Evolutionary conservation across 73 alveolate genomes (phyloP), one percentile per base, ranked within the genome.

Genomic region (Durusdinium trenchii): DNA sequence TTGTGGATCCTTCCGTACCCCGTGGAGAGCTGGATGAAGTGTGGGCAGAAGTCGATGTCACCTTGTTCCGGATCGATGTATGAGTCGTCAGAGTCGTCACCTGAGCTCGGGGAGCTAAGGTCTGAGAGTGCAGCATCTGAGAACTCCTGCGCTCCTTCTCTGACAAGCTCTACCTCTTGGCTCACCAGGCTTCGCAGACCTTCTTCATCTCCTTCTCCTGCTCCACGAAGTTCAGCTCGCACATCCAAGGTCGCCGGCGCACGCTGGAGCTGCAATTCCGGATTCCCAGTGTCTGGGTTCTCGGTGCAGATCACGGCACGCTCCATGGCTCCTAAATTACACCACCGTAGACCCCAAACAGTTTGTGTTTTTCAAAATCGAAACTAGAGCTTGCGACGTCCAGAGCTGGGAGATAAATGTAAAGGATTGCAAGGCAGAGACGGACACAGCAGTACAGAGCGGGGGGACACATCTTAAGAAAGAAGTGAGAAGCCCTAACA

Each of bases 251-350:
- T 57, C 69, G 12, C 23, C 69, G 23, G 23, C 12, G 30, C 18
- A 60, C n/a, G n/a, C 69, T 81, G 91, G 71, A 28, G 26, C 67
- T 50, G 71, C 30, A 67, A 10, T 67, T 47, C 91, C 14, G 91
- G 48, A 48, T 81, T 67, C 71, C 71, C 91, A 81, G 48, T 32
- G 48, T 45, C 71, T 81, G 89, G 28, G 64, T 67, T 50, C 10
- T 32, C 3, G 47, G 91, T n/a, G 12, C 10, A 45, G 87, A 36
- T 61, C 26, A 4, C 38, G 28, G 64, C 9, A 12, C 32, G 45
- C 64, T 78, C 62, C 87, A 78, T 78, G 87, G 87, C 87, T 42
- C 38, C 42, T 6, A 43, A 4, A n/a, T n/a, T n/a, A n/a, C n/a
- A n/a, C n/a, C n/a, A n/a, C n/a, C n/a, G n/a, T n/a, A n/a, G n/a